These are phyloP conservation scores for Pyrenochaeta sp. DNA, from an alignment of 2,329 filamentous ascomycete species.

Conservation along the genomic window DNA sequence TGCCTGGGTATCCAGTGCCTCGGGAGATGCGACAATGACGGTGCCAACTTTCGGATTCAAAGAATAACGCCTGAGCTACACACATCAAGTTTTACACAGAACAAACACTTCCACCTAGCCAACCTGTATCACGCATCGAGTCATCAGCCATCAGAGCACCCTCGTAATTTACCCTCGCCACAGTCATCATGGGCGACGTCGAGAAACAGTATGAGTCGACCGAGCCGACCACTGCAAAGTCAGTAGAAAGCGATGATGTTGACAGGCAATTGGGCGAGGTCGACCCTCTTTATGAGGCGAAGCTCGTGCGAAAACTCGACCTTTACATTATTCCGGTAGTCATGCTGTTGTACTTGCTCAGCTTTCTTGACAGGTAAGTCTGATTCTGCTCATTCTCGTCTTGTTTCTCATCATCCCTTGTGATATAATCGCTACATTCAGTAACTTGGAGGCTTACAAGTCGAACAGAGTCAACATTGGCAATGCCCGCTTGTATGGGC, in stretches of 20 bases:
- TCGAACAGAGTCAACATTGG: slow-evolving; percentile 74
- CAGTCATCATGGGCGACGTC: slow-evolving; percentile 39
- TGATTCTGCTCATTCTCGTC: background rate
- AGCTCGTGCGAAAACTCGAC: slow-evolving; percentile 71
- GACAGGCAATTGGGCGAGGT: slow-evolving; percentile 39
- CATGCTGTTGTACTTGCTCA: slow-evolving; percentile 75
- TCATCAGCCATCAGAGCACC: slow-evolving; percentile 9
- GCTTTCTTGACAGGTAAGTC: slow-evolving; percentile 73
- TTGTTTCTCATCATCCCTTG: no score
- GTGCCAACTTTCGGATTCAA: slow-evolving; percentile 20
- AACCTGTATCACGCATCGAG: slow-evolving; percentile 1
- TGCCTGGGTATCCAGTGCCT: no score
- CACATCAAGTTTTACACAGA: background rate
- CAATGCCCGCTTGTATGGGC: slow-evolving; percentile 69
- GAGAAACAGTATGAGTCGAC: slow-evolving; percentile 30
- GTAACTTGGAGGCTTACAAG: no score
- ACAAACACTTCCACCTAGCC: background rate
- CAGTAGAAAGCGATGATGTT: slow-evolving; percentile 29
- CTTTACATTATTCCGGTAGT: slow-evolving; percentile 69
- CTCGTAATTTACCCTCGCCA: no score
- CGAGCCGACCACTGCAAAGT: slow-evolving; percentile 16
- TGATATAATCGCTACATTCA: no score
- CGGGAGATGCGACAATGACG: slow-evolving; percentile 24
- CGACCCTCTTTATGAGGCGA: slow-evolving; percentile 57
- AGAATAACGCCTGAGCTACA: slow-evolving; percentile 1